These are phyloP conservation scores for Coleophoma crateriformis DNA, from an alignment of 2,329 filamentous ascomycete species.

Conservation along the genomic window DNA sequence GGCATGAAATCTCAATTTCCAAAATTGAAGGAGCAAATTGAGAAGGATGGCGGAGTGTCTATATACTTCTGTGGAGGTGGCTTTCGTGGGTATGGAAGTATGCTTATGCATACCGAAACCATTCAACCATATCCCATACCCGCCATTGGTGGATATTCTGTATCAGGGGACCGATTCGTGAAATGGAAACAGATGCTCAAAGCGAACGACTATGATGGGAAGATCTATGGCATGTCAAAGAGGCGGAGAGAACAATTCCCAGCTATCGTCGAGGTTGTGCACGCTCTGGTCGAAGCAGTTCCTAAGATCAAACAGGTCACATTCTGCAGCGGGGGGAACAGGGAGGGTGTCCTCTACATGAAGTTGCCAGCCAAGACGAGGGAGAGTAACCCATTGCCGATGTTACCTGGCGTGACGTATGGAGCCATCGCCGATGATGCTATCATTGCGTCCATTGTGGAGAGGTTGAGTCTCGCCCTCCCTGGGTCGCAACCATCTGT, in stretches of 20 bases:
- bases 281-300: conserved; percentile 63
- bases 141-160: conserved; percentile 74
- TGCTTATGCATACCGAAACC: conserved; percentile 73
- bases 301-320: conserved; percentile 67
- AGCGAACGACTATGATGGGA: conserved; percentile 43
- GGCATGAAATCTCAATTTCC: conserved; percentile 44
- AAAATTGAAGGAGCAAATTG: conserved; percentile 40
- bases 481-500: conserved; percentile 24
- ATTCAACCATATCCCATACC: conserved; percentile 78
- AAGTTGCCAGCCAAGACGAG: conserved; percentile 55
- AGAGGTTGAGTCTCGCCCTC: conserved; percentile 9
- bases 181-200: conserved; percentile 45
- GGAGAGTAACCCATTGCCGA: conserved; percentile 57
- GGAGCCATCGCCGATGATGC: conserved; percentile 27
- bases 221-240: conserved; percentile 74
- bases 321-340: conserved; percentile 83
- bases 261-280: conserved; percentile 76
- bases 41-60: conserved; percentile 45
- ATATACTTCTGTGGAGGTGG: conserved; percentile 87
- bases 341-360: conserved; percentile 77
- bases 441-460: conserved; percentile 28
- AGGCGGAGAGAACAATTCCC: conserved; percentile 76
- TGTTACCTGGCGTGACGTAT: conserved; percentile 22
- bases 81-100: conserved; percentile 85
- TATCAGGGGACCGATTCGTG: conserved; percentile 54